Conservation (phyloP, 2,329 filamentous ascomycete genomes). For the Aspergillus hiratsukae region DNA sequence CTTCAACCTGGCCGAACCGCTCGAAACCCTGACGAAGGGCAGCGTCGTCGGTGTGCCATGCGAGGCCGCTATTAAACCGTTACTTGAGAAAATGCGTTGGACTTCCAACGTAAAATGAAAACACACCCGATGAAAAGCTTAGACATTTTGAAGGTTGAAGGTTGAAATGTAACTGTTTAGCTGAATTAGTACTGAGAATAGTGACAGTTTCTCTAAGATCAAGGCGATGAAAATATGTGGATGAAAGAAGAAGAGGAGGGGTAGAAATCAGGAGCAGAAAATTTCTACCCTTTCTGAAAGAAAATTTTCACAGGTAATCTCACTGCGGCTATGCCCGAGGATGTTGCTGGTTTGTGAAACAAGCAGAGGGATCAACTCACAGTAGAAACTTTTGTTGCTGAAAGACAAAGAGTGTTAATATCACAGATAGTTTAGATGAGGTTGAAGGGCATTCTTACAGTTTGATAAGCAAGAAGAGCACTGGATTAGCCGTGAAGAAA, state of each 20-base stretch:
- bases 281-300: background rate
- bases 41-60: slow-evolving; percentile 93
- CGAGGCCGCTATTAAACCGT: slow-evolving; percentile 68
- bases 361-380: background rate
- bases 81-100: slow-evolving; percentile 14
- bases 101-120: slow-evolving; percentile 10
- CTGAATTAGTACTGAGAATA: background rate
- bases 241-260: background rate
- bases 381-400: background rate
- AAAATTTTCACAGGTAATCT: background rate
- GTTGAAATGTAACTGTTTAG: background rate
- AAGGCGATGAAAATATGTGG: background rate
- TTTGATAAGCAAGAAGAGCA: background rate
- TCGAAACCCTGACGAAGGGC: slow-evolving; percentile 88
- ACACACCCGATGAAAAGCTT: slow-evolving; percentile 93
- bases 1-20: slow-evolving; percentile 83
- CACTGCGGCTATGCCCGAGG: background rate
- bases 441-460: background rate
- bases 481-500: background rate
- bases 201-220: background rate
- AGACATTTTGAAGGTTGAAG: slow-evolving; percentile 58
- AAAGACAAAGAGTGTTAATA: background rate
- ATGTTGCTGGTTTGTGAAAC: background rate
- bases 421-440: background rate
- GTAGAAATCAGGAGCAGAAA: background rate